A percentile compares a stretch with the other conserved stretches of the same genome.
Conservation (phyloP, 306 rosid species). For the Trifolium fragiferum region DNA sequence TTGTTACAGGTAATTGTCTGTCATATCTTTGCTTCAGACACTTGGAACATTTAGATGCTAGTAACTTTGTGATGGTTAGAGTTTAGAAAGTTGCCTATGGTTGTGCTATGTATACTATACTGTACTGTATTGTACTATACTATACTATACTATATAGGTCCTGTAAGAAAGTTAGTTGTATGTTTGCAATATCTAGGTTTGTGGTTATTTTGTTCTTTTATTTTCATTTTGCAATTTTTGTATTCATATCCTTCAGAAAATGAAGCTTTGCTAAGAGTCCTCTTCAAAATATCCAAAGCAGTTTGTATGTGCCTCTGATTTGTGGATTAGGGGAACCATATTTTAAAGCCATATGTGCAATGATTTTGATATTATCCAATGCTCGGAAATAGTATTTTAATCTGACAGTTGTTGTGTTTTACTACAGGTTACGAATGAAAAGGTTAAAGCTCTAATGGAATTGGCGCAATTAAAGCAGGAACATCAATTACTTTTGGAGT, state of each 20-base stretch:
- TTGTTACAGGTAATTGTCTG: conserved; percentile 73
- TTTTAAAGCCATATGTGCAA: conserved; percentile 22
- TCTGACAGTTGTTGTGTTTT: conserved; percentile 38
- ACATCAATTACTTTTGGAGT: conserved; percentile 76
- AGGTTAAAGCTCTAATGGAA: conserved; percentile 90
- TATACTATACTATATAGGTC: conserved; percentile 4
- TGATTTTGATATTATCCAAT: conserved; percentile 28
- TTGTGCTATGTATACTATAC: conserved; percentile 16
- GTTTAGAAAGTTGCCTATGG: conserved; percentile 32
- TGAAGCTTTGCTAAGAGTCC: conserved; percentile 26
- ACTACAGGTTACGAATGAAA: conserved; percentile 92
- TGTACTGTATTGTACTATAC: not conserved
- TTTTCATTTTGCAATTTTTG: conserved; percentile 7
- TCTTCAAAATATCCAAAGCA: conserved; percentile 34
- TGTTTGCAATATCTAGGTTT: conserved; percentile 26
- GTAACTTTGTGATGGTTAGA: conserved; percentile 18
- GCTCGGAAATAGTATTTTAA: conserved; percentile 22
- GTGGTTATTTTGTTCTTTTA: conserved; percentile 28
- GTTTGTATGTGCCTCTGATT: conserved; percentile 33
- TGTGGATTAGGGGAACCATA: conserved; percentile 28
- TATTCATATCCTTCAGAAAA: conserved; percentile 5
- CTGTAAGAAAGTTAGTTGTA: conserved; percentile 24
- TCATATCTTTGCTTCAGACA: conserved; percentile 40
- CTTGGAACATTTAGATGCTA: conserved; percentile 36
- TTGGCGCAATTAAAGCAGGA: conserved; percentile 88